Base-by-base conservation (phyloP, 2,329 filamentous ascomycete genomes). In the Fonsecaea erecta region DNA sequence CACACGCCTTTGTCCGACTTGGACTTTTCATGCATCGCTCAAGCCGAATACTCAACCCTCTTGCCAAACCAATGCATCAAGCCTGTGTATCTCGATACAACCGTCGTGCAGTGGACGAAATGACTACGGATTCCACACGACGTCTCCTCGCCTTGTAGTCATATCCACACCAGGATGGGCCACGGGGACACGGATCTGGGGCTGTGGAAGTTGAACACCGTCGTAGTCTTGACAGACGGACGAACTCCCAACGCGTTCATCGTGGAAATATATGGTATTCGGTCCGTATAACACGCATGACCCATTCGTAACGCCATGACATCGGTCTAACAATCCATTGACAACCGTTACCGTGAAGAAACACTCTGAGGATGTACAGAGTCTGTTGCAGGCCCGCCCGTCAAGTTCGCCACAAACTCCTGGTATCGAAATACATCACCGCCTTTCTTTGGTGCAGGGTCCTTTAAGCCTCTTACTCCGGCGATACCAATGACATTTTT, bases 351-450 rank as follows among this genome's bases (percentile, higher is more conserved):
- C 46, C 62, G 58, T n/a, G 62, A 53, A 16, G 58, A 43, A 28
- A 67, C 59, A 16, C 59, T 40, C 43, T 64, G 65, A 3, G 37
- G 16, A 28, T 57, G 65, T 8, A 26, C 55, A 11, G 55, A 34
- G n/a, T 67, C 65, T 9, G 62, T 65, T 8, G 67, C 60, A 40
- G 70, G 66, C 11, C 84, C 82, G 1, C 88, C 88, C 71, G 85
- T 83, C 56, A 91, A 80, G 28, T 85, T 89, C 68, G 83, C 85
- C 68, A 98, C 92, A 79, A 98, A 98, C 64, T 99, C 95, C 68
- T 92, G 88, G 75, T 98, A 99, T 73, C 88, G 87, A 78, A 99
- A 98, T 0, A 98, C 93, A 66, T 98, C 94, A 0, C 91, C 92
- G 67, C 90, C 85, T 74, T 88, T 90, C 57, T 72, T 84, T 78